Conservation (phyloP, 2,329 filamentous ascomycete genomes). For the Pseudocercospora crystallina region DNA sequence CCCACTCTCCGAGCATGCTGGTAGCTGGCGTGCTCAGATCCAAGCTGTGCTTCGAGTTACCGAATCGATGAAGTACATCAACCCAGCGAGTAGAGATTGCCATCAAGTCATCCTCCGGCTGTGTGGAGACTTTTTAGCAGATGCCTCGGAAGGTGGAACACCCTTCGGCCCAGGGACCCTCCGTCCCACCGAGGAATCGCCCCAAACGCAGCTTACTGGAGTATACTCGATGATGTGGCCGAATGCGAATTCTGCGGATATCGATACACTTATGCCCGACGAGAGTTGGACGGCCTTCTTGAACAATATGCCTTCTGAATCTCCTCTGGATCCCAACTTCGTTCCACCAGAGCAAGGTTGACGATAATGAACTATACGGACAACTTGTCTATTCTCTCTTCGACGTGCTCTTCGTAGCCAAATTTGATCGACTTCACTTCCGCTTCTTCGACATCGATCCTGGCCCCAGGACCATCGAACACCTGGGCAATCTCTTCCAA, state of each 20-base stretch:
- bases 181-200: slow-evolving; percentile 37
- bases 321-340: not conserved
- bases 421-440: slow-evolving; percentile 18
- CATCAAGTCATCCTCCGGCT: slow-evolving; percentile 44
- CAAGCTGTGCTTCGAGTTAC: slow-evolving; percentile 40
- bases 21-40: slow-evolving; percentile 46
- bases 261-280: slow-evolving; percentile 25
- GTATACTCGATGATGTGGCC: slow-evolving; percentile 52
- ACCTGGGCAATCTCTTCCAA: slow-evolving; percentile 48
- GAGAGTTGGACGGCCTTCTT: slow-evolving; percentile 25
- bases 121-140: slow-evolving; percentile 39
- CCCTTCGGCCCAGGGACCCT: not conserved
- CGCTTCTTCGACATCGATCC: slow-evolving; percentile 6
- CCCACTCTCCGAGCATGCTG: slow-evolving; percentile 38
- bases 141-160: not conserved
- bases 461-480: slow-evolving; percentile 37
- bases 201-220: slow-evolving; percentile 46
- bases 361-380: not conserved
- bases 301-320: slow-evolving; percentile 14
- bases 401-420: slow-evolving; percentile 19
- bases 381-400: slow-evolving; percentile 20
- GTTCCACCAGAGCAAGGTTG: not conserved
- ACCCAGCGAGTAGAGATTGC: slow-evolving; percentile 45
- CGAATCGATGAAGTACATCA: slow-evolving; percentile 39
- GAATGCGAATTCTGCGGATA: slow-evolving; percentile 31